Conservation (phyloP, 305 asterid genomes). For the Solanum hybrid region DNA sequence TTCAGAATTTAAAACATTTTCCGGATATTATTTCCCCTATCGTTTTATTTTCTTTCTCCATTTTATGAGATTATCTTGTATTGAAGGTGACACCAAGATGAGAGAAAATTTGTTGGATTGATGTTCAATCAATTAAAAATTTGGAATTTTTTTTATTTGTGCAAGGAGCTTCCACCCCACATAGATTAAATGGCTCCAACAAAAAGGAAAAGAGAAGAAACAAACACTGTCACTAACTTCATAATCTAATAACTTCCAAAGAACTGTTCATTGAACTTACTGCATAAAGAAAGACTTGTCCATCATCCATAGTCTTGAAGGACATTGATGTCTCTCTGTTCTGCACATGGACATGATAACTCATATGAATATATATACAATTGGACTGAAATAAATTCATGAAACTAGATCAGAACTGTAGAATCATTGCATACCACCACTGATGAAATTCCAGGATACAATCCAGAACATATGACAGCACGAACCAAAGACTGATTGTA, state of each 20-base stretch:
- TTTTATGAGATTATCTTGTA: not conserved
- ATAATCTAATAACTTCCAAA: not conserved
- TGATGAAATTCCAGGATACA: conserved; percentile 92
- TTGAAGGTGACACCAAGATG: not conserved
- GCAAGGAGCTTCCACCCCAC: not conserved
- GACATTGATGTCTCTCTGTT: conserved; percentile 96
- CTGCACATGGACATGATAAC: conserved; percentile 34
- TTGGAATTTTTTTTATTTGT: not conserved
- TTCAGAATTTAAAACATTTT: not conserved
- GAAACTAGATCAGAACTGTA: not conserved
- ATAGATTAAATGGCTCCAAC: not conserved
- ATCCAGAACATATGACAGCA: conserved; percentile 93
- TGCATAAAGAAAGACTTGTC: conserved; percentile 86
- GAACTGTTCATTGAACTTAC: conserved; percentile 37
- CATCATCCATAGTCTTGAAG: conserved; percentile 98
- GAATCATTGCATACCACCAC: conserved; percentile 60
- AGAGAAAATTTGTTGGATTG: not conserved
- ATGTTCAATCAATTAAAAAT: not conserved
- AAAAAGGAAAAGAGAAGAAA: conserved; percentile 3
- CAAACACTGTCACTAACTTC: not conserved
- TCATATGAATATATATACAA: not conserved
- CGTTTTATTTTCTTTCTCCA: not conserved
- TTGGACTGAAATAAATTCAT: not conserved
- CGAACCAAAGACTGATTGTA: conserved; percentile 94
- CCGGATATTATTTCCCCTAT: not conserved